Conservation (phyloP, 2,329 filamentous ascomycete species). For the Aureobasidium vineae region DNA sequence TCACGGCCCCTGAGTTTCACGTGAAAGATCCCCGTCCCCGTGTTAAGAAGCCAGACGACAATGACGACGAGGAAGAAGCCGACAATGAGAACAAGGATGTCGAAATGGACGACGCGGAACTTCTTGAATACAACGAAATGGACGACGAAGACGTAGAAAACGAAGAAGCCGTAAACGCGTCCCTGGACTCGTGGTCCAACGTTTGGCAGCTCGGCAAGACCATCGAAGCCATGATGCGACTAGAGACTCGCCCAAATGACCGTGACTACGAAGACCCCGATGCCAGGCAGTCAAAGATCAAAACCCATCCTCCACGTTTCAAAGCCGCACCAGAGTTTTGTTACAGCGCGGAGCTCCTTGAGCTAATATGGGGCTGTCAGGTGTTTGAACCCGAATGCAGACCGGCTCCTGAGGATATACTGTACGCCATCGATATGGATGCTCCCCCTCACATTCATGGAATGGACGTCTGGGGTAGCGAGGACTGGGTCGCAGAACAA, state of each 20-base stretch:
- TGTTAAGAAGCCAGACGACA: neutral
- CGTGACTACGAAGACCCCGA: neutral
- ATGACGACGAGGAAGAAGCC: neutral
- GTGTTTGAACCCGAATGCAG: neutral
- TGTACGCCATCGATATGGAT: neutral
- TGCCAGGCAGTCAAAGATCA: neutral
- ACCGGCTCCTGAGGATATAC: neutral
- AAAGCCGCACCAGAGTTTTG: neutral
- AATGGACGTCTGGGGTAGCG: neutral
- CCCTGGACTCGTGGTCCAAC: constrained; percentile 1
- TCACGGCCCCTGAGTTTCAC: neutral
- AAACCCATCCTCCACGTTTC: neutral
- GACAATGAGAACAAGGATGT: neutral
- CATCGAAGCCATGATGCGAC: constrained; percentile 8
- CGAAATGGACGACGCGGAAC: neutral
- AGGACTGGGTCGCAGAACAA: neutral
- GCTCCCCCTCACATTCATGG: neutral
- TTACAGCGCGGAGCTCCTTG: neutral
- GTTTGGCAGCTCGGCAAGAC: constrained; percentile 4
- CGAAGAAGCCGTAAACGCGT: too few species aligned
- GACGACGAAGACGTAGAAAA: neutral
- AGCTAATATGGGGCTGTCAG: neutral
- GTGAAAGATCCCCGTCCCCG: too few species aligned
- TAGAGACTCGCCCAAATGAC: neutral
- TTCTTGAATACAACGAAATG: neutral